Evolutionary conservation across 352 stramenopile species (phyloP), one percentile per base, ranked within the genome.

Genomic region (Elongisporangium undulatum): DNA sequence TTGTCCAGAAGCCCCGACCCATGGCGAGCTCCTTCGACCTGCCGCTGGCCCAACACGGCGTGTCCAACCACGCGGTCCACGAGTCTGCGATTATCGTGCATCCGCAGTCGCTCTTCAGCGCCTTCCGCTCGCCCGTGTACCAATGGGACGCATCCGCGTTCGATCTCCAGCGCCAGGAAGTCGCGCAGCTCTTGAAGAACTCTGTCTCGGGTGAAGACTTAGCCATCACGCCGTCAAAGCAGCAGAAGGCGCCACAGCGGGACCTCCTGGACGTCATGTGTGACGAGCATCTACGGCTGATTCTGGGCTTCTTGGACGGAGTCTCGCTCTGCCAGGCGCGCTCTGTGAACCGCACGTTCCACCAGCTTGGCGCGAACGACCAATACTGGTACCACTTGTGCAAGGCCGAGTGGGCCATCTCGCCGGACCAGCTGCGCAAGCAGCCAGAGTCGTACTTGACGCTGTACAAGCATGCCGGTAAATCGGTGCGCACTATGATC

Each of bases 401-500:
- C 58, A 71, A 71, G 7, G 66, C 69, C 17, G 82, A 94, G 71
- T 94, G 86, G 71, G 65, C 76, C 23, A 82, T 94, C 70, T 87
- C 79, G n/a, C 81, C 82, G 48, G 69, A 79, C 34, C 82, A 94
- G 63, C 72, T 94, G 23, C 49, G 66, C 15, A 66, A 68, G 62
- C 73, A 70, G 3, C 83, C 81, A 17, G 77, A 81, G 55, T 89
- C 77, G 45, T 90, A 85, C 60, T 77, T 83, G 63, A 71, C 77
- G 58, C 72, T 94, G 50, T 94, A 94, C 72, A 85, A 88, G 62
- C 81, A 83, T 60, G 74, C 85, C 41, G 81, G 76, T 45, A 72
- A 81, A 61, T 92, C 84, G 58, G 72, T 93, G 29, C 79, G 87
- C 67, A 66, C 63, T 45, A 68, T 93, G 17, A 82, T 93, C n/a